These are phyloP conservation scores for Gardenia jasminoides DNA, from an alignment of 257 asterid genomes.

Conservation along the genomic window DNA sequence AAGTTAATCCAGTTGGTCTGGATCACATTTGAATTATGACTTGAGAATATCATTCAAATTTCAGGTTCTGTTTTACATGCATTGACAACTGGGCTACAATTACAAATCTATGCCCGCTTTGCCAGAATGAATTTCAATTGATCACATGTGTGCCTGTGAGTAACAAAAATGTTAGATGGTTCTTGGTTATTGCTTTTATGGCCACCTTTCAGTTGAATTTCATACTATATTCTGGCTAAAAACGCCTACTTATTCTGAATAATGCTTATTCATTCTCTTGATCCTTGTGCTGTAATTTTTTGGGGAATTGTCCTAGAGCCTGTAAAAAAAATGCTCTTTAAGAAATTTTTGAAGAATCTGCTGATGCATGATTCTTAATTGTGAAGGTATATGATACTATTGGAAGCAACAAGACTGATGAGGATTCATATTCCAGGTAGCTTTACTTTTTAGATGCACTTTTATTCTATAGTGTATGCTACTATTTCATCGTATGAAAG, in stretches of 20 bases:
- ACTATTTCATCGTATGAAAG: not conserved
- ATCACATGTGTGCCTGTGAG: conserved; percentile 99
- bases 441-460: not conserved
- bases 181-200: conserved; percentile 10
- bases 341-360: conserved; percentile 1
- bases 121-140: conserved; percentile 95
- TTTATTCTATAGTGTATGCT: not conserved
- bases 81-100: conserved; percentile 99
- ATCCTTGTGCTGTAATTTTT: not conserved
- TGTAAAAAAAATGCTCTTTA: not conserved
- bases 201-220: not conserved
- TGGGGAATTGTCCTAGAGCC: conserved; percentile 6
- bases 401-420: conserved; percentile 81
- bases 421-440: conserved; percentile 70
- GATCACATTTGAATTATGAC: conserved; percentile 22
- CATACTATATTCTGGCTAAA: conserved; percentile 4
- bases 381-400: conserved; percentile 89
- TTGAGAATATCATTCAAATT: conserved; percentile 29
- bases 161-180: conserved; percentile 24
- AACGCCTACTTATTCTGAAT: not conserved
- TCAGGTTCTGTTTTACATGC: conserved; percentile 99
- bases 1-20: conserved; percentile 14
- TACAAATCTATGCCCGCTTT: conserved; percentile 94
- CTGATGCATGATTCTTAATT: conserved; percentile 30
- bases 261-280: not conserved